A percentile compares a stretch with the other conserved stretches of the same genome.
phyloP scores from a whole-genome alignment of 305 asterid species.

The Solanum hybrid region DNA sequence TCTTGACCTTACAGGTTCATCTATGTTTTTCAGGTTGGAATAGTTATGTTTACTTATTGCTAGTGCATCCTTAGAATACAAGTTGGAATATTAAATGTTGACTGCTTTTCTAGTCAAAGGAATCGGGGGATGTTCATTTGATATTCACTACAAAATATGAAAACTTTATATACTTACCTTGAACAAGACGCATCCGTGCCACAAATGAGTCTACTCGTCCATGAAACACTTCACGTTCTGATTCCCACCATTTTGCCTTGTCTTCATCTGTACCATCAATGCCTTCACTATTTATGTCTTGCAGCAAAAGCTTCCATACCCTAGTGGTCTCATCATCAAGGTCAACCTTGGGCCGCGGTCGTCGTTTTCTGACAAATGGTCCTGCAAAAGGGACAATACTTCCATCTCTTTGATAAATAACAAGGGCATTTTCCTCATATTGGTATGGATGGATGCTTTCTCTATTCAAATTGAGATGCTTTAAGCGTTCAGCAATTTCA shows the following conservation, averaged over 20 bases:
- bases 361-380: conserved; percentile 42
- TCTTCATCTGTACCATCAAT: conserved; percentile 83
- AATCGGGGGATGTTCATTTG: neutral
- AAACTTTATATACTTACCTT: conserved; percentile 41
- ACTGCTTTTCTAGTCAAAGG: neutral
- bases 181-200: conserved; percentile 97
- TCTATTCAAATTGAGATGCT: conserved; percentile 46
- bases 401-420: conserved; percentile 59
- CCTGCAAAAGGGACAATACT: conserved; percentile 48
- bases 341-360: conserved; percentile 75
- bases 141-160: neutral
- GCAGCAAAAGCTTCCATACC: conserved; percentile 91
- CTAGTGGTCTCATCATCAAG: conserved; percentile 91
- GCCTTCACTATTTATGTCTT: conserved; percentile 88
- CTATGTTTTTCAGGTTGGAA: neutral
- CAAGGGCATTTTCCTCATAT: conserved; percentile 47
- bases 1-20: neutral
- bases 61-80: neutral
- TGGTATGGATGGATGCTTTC: conserved; percentile 23
- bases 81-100: neutral
- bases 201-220: conserved; percentile 93
- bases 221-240: conserved; percentile 76
- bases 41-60: neutral
- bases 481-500: conserved; percentile 43
- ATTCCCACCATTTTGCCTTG: conserved; percentile 92